Base-by-base conservation (phyloP, 2,329 filamentous ascomycete genomes). In the Hymenoscyphus infarciens region DNA sequence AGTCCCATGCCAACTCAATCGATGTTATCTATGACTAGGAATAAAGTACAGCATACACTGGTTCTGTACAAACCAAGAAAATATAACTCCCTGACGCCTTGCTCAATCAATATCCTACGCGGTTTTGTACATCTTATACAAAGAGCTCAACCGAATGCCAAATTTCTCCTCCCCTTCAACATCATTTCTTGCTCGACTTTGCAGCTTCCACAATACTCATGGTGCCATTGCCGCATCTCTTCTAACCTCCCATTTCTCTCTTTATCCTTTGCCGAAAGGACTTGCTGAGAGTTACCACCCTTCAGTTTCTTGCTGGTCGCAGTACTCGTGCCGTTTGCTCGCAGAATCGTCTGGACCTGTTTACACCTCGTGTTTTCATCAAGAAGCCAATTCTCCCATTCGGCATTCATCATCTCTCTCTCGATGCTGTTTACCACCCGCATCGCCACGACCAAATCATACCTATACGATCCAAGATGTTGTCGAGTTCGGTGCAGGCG, bases 361-460 rank as follows among this genome's bases (percentile, higher is more conserved):
- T 85, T 85, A 75, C 95, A 99, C 57, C 90, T 84, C 38, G 81
- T 76, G 67, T 87, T 88, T 77, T 99, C 95, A 68, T 91, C 88
- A 2, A 84, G 77, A 33, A 98, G 82, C 93, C 94, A 99, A 67
- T 91, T 90, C 78, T 97, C 93, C 88, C 92, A 99, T 75, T 97
- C 94, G 0, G 89, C 89, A 71, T 87, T 84, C 60, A 98, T 77
- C 74, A 97, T 88, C 75, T 97, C 92, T 63, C 84, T 83, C 79
- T 98, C 95, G 31, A 98, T 87, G 62, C 84, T 88, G 76, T 98
- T 97, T 64, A 98, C 88, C 2, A 97, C 85, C 4, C 93, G 87
- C 79, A 98, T 87, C 5, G 93, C 92, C 5, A 99, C 93, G 2
- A 98, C 79, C 22, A 99, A 80, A 73, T 98, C 92, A 74, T 99